phyloP scores from a whole-genome alignment of 1,139 yeast genomes.

The Sugiyamaella sp. region DNA sequence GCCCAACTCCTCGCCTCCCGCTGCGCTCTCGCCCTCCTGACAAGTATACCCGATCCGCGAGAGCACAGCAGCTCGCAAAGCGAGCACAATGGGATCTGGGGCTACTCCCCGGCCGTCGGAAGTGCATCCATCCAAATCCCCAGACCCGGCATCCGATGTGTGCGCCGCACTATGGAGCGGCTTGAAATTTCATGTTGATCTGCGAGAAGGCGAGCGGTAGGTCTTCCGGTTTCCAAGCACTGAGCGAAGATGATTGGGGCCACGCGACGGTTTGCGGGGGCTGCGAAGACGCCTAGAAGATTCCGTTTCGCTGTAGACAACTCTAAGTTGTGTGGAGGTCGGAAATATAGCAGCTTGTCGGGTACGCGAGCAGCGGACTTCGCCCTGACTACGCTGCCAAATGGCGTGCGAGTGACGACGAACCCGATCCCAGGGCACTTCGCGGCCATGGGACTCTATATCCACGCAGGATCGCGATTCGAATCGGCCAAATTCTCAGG shows the following conservation, averaged over 20 bases:
- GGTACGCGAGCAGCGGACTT: constrained; percentile 21
- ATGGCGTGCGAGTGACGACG: constrained; percentile 83
- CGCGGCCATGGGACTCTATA: constrained; percentile 84
- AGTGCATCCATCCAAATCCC: too few relatives aligned
- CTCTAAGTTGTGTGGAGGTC: too few relatives aligned
- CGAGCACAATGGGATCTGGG: too few relatives aligned
- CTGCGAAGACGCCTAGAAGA: background rate
- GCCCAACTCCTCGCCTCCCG: too few relatives aligned
- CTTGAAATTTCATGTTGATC: constrained; percentile 1
- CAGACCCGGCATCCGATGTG: too few relatives aligned
- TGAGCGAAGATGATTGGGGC: background rate
- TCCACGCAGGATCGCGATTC: constrained; percentile 88
- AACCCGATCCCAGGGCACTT: constrained; percentile 91
- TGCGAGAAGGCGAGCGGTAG: background rate
- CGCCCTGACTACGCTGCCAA: constrained; percentile 57
- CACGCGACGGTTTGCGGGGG: background rate
- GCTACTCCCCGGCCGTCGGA: too few relatives aligned
- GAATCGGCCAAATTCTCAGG: constrained; percentile 65
- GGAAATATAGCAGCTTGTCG: background rate
- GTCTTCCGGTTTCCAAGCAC: background rate
- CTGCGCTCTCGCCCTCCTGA: too few relatives aligned
- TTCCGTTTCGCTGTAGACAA: too few relatives aligned
- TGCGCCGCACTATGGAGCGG: background rate
- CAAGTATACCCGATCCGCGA: too few relatives aligned
- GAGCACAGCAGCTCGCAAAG: too few relatives aligned